Conservation (phyloP, 495 filamentous ascomycete species). For the Podospora comata region DNA sequence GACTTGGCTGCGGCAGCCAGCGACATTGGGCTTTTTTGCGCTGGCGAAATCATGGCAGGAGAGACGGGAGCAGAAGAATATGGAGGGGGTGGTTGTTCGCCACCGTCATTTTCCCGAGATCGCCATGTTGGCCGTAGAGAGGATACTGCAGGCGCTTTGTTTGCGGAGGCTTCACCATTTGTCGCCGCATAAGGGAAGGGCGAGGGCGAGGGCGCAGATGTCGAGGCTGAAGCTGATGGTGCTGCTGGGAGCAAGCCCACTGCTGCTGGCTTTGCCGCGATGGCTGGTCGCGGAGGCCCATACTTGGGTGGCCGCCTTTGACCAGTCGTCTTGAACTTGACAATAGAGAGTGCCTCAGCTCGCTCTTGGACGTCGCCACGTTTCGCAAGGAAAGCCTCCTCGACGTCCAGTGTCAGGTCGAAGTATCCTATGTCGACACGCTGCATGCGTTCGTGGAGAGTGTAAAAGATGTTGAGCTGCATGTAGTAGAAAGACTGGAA, state of each 20-base stretch:
- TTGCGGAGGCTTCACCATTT: slow-evolving; percentile 5
- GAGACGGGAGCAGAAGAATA: slow-evolving; percentile 43
- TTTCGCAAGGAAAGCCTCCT: slow-evolving; percentile 84
- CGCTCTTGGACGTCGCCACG: slow-evolving; percentile 80
- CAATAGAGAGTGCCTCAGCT: slow-evolving; percentile 76
- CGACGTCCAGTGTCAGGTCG: slow-evolving; percentile 82
- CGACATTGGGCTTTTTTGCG: slow-evolving; percentile 32
- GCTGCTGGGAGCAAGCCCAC: slow-evolving; percentile 42
- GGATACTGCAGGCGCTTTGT: slow-evolving; percentile 12
- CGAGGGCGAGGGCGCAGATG: slow-evolving; percentile 18
- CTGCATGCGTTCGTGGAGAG: slow-evolving; percentile 96
- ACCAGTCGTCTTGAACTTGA: slow-evolving; percentile 84
- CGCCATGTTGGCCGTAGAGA: slow-evolving; percentile 25
- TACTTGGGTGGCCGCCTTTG: slow-evolving; percentile 54
- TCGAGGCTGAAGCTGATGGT: slow-evolving; percentile 26
- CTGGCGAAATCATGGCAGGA: slow-evolving; percentile 16
- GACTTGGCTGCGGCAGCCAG: slow-evolving; percentile 75
- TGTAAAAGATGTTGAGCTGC: slow-evolving; percentile 99
- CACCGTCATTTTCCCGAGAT: slow-evolving; percentile 12
- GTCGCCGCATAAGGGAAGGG: neutral
- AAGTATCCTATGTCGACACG: slow-evolving; percentile 96
- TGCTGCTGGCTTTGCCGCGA: slow-evolving; percentile 41
- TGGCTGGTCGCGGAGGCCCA: slow-evolving; percentile 38
- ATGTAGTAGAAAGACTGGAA: slow-evolving; percentile 99
- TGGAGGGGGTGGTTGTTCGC: slow-evolving; percentile 52